phyloP scores from a whole-genome alignment of 805 yeast species.

The Kluyveromyces wickerhamii region DNA sequence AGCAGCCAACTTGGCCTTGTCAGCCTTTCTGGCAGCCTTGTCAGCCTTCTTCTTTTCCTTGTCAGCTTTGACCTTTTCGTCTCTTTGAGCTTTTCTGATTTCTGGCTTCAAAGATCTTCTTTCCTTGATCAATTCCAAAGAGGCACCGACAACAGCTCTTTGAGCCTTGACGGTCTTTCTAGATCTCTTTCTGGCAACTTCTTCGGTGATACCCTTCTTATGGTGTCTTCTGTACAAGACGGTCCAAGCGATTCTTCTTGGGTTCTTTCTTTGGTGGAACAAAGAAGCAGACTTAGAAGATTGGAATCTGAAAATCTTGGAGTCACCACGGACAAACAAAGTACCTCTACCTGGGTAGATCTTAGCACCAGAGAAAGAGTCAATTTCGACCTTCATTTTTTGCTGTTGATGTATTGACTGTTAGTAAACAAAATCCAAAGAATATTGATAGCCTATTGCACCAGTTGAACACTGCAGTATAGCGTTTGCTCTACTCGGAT shows the following conservation, averaged over 20 bases:
- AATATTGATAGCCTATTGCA: not conserved
- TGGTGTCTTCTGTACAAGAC: conserved; percentile 99
- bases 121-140: conserved; percentile 96
- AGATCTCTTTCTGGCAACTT: conserved; percentile 91
- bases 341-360: conserved; percentile 99
- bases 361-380: conserved; percentile 98
- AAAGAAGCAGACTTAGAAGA: conserved; percentile 95
- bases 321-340: conserved; percentile 98
- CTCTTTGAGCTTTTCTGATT: conserved; percentile 97
- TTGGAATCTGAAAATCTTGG: conserved; percentile 99
- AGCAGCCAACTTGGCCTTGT: conserved; percentile 76
- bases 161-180: conserved; percentile 97
- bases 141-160: conserved; percentile 99
- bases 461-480: too few relatives aligned
- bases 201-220: conserved; percentile 99
- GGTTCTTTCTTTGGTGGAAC: conserved; percentile 99
- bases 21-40: conserved; percentile 93
- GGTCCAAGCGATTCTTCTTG: conserved; percentile 99
- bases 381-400: conserved; percentile 98
- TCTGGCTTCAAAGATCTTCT: conserved; percentile 95
- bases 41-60: conserved; percentile 86
- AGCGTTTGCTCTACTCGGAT: too few relatives aligned
- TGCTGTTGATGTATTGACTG: not conserved
- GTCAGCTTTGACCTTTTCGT: conserved; percentile 73
- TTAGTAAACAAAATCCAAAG: conserved; percentile 6